Conservation (phyloP, 2,329 filamentous ascomycete species). For the Fusarium tjaetaba region DNA sequence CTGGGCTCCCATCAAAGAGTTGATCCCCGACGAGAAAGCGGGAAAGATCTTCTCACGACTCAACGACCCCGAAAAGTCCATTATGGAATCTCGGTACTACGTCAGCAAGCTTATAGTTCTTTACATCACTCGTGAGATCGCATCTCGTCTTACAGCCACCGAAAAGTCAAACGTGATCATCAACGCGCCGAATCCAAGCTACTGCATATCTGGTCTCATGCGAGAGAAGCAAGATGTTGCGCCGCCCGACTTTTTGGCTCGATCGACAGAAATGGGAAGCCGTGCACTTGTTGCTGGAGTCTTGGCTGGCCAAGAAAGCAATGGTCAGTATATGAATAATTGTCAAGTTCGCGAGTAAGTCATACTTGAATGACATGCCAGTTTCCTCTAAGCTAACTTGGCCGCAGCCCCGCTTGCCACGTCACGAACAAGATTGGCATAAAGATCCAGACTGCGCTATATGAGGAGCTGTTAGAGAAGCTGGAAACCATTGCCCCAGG, state of each 20-base stretch:
- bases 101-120: conserved; percentile 48
- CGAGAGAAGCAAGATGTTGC: neutral
- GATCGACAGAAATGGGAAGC: conserved; percentile 57
- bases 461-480: conserved; percentile 47
- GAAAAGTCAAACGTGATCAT: conserved; percentile 41
- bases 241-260: conserved; percentile 47
- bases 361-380: neutral
- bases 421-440: conserved; percentile 48
- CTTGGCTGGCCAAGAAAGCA: conserved; percentile 44
- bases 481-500: conserved; percentile 43
- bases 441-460: conserved; percentile 45
- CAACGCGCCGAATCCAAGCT: conserved; percentile 55
- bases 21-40: conserved; percentile 11
- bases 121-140: conserved; percentile 46
- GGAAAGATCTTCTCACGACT: conserved; percentile 44
- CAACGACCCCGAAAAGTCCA: conserved; percentile 40
- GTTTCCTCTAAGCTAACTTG: rapidly evolving
- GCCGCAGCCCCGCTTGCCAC: conserved; percentile 37
- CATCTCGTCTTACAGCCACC: neutral
- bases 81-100: conserved; percentile 46
- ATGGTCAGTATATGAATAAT: conserved; percentile 49
- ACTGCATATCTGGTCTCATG: conserved; percentile 50
- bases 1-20: conserved; percentile 39
- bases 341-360: conserved; percentile 44
- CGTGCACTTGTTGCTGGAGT: conserved; percentile 46